A percentile compares a stretch with the other conserved stretches of the same genome.
These are phyloP conservation scores for Cenchrus americanus DNA, from an alignment of 176 grass and related monocot genomes.

Conservation along the genomic window DNA sequence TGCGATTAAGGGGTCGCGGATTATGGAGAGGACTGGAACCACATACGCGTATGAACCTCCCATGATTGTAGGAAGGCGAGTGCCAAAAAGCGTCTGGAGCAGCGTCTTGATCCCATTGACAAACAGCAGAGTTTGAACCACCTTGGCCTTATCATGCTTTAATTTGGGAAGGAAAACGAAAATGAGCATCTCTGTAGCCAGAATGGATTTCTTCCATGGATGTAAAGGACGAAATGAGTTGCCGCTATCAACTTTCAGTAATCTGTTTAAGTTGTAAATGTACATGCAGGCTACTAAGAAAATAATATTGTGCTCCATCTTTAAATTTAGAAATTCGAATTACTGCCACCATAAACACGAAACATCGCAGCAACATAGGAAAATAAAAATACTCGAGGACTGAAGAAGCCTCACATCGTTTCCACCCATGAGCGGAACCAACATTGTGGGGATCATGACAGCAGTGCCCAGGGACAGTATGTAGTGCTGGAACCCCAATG, in stretches of 20 bases:
- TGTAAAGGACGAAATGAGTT: background rate
- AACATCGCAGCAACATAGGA: background rate
- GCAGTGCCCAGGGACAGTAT: constrained; percentile 77
- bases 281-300: background rate
- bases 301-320: background rate
- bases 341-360: background rate
- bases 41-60: constrained; percentile 88
- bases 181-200: constrained; percentile 1
- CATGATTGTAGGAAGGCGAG: constrained; percentile 83
- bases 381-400: background rate
- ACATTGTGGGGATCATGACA: constrained; percentile 88
- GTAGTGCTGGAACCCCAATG: constrained; percentile 91
- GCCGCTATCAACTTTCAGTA: background rate
- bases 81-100: constrained; percentile 90
- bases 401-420: constrained; percentile 65
- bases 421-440: constrained; percentile 93
- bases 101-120: constrained; percentile 94
- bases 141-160: constrained; percentile 79
- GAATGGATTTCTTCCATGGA: background rate
- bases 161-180: background rate
- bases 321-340: background rate
- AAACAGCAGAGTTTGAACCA: constrained; percentile 92
- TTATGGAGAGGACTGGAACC: constrained; percentile 83
- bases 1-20: constrained; percentile 58
- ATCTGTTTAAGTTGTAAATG: background rate